Percentiles rank a stretch among this genome's conserved stretches.
phyloP scores from a whole-genome alignment of 345 rosid genomes.

The Acer yangbiense region DNA sequence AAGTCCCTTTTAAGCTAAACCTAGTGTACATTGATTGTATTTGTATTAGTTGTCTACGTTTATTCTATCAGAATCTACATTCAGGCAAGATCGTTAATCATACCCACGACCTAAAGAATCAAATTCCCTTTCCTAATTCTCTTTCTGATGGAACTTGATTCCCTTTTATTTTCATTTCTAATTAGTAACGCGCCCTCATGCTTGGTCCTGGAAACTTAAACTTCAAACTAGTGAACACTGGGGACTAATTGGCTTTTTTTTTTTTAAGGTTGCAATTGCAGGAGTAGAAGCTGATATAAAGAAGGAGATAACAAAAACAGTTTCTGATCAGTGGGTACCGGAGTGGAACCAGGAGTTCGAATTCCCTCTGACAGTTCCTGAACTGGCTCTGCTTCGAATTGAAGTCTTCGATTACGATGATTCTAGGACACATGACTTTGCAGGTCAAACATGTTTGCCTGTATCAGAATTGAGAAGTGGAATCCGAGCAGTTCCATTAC shows the following conservation, averaged over 20 bases:
- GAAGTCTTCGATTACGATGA: constrained; percentile 50
- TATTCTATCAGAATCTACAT: too few relatives aligned
- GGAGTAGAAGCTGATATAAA: constrained; percentile 47
- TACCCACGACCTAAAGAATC: too few relatives aligned
- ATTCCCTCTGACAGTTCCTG: constrained; percentile 47
- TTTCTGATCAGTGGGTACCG: constrained; percentile 49
- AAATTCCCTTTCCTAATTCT: too few relatives aligned
- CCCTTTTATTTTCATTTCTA: too few relatives aligned
- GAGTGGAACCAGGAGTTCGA: constrained; percentile 52
- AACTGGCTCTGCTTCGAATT: constrained; percentile 56
- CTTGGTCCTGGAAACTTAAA: too few relatives aligned
- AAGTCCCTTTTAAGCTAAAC: background rate
- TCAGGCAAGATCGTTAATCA: too few relatives aligned
- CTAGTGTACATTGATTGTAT: background rate
- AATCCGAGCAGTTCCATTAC: constrained; percentile 57
- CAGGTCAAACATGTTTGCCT: constrained; percentile 65
- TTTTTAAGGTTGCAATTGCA: constrained; percentile 51
- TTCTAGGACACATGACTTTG: constrained; percentile 44
- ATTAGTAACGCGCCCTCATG: too few relatives aligned
- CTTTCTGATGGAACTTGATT: too few relatives aligned
- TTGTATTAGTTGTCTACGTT: too few relatives aligned
- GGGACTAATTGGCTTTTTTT: background rate
- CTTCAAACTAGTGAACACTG: too few relatives aligned
- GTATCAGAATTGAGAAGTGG: constrained; percentile 55
- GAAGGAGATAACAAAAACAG: constrained; percentile 18